These are phyloP conservation scores for Mucor irregularis DNA, from an alignment of 371 early-diverging fungal genomes.

Conservation along the genomic window DNA sequence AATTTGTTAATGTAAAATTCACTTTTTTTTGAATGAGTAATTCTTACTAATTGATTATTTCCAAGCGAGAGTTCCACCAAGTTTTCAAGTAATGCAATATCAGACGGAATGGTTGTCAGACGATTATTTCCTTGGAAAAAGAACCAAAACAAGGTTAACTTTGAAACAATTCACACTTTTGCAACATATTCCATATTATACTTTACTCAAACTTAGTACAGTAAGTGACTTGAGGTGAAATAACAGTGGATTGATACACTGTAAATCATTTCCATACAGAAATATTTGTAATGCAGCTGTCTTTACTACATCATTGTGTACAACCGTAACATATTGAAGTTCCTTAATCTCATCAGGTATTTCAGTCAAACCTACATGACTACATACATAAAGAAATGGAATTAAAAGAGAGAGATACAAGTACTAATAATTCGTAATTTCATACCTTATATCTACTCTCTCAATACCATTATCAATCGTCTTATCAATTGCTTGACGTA, in stretches of 20 bases:
- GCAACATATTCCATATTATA: no score
- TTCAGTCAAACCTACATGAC: slow-evolving; percentile 47
- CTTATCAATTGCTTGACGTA: slow-evolving; percentile 48
- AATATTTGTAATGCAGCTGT: slow-evolving; percentile 51
- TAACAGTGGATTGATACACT: slow-evolving; percentile 36
- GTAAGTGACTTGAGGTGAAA: slow-evolving; percentile 54
- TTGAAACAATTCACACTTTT: neutral
- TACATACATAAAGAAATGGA: slow-evolving; percentile 10
- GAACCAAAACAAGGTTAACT: neutral
- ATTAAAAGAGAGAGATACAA: neutral
- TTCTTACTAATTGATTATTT: slow-evolving; percentile 52
- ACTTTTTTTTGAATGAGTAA: no score
- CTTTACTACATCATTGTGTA: slow-evolving; percentile 49
- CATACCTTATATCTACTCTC: slow-evolving; percentile 58
- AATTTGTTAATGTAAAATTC: neutral
- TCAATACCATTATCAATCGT: slow-evolving; percentile 57
- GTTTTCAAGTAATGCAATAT: slow-evolving; percentile 58
- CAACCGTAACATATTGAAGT: slow-evolving; percentile 50
- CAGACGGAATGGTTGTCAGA: slow-evolving; percentile 48
- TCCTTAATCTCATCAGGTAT: slow-evolving; percentile 57
- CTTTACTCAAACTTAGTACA: slow-evolving; percentile 57
- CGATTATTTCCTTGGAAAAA: slow-evolving; percentile 49
- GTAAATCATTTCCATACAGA: slow-evolving; percentile 48
- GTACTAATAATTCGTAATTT: neutral
- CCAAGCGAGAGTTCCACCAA: slow-evolving; percentile 61